Evolutionary conservation across 306 rosid genomes (phyloP).

Genomic region (Prosopis cineraria): DNA sequence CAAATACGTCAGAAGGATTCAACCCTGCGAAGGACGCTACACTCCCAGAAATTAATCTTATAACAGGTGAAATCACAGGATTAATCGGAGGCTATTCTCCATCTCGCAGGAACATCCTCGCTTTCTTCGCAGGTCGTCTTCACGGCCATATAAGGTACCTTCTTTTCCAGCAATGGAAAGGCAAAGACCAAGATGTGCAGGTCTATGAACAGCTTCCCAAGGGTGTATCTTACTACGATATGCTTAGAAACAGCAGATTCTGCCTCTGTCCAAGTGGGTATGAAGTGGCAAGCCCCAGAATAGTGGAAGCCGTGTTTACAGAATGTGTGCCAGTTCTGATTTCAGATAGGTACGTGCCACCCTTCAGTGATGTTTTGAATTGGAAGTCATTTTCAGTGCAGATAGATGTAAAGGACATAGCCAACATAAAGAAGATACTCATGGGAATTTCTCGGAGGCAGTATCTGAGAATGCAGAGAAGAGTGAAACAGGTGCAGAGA

Average conservation of each 20-base stretch:
- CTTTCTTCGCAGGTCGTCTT: slow-evolving; percentile 55
- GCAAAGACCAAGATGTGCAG: slow-evolving; percentile 62
- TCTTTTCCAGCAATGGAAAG: slow-evolving; percentile 46
- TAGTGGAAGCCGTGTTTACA: slow-evolving; percentile 60
- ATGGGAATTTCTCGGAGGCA: slow-evolving; percentile 48
- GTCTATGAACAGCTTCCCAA: slow-evolving; percentile 49
- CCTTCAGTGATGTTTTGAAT: slow-evolving; percentile 58
- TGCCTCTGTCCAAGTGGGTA: slow-evolving; percentile 65
- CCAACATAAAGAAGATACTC: slow-evolving; percentile 54
- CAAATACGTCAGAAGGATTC: slow-evolving; percentile 70
- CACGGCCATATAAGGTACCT: slow-evolving; percentile 58
- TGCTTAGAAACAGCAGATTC: slow-evolving; percentile 57
- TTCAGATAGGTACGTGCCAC: slow-evolving; percentile 55
- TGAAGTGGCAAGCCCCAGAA: slow-evolving; percentile 65
- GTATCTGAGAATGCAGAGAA: slow-evolving; percentile 45
- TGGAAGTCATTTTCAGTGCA: slow-evolving; percentile 58
- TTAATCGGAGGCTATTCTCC: slow-evolving; percentile 46
- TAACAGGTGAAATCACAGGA: slow-evolving; percentile 25
- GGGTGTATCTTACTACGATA: slow-evolving; percentile 42
- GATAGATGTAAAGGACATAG: slow-evolving; percentile 45
- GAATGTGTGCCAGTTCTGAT: slow-evolving; percentile 66
- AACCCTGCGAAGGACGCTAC: slow-evolving; percentile 59
- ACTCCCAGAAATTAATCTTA: slow-evolving; percentile 52
- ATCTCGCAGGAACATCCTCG: slow-evolving; percentile 50
- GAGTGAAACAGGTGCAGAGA: slow-evolving; percentile 52